Base-by-base conservation (phyloP, 2,329 filamentous ascomycete genomes). In the Atkinsonella hypoxylon region DNA sequence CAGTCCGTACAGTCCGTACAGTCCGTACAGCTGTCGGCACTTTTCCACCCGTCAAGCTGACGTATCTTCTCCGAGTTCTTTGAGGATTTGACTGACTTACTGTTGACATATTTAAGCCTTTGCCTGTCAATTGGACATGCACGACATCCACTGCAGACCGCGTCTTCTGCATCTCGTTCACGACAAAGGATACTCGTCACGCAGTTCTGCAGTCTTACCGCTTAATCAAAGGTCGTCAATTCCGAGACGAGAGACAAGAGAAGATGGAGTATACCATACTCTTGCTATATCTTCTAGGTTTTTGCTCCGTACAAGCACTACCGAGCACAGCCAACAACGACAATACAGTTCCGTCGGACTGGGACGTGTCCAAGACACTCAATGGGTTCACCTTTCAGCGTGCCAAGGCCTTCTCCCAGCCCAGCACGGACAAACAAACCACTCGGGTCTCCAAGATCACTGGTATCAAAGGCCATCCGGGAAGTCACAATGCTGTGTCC, bases 341-440 rank as follows among this genome's bases (percentile, higher is more conserved):
- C 20, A 9, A 31, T 9, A 12, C 41, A 13, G n/a, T 45, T 31
- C 20, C 12, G 12, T 17, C 51, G 10, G 56, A 56, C 40, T 65
- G 62, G 62, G 66, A 69, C 36, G 51, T 70, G 13, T 61, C 62
- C 7, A 60, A 60, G 53, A 61, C 66, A 13, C 58, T 71, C 48
- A 67, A 69, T 26, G 68, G 67, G 9, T 57, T 72, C 54, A 59
- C 57, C 22, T 70, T 72, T 50, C 59, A 70, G 53, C 58, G 63
- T 34, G 59, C 60, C 52, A 64, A 62, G 42, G 64, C 62, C 2
- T 15, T 61, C 22, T 51, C 58, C 1, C 39, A 55, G 13, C 60
- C 62, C 9, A 60, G 57, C 0, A 46, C 51, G 5, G 68, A 71
- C 31, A 56, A 56, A 8, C 53, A 56, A 5, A 61, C 65, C 0